Percentiles rank a stretch among this genome's conserved stretches.
phyloP scores from a whole-genome alignment of 2,329 filamentous ascomycete genomes.

The Calonectria pseudoturangicola region DNA sequence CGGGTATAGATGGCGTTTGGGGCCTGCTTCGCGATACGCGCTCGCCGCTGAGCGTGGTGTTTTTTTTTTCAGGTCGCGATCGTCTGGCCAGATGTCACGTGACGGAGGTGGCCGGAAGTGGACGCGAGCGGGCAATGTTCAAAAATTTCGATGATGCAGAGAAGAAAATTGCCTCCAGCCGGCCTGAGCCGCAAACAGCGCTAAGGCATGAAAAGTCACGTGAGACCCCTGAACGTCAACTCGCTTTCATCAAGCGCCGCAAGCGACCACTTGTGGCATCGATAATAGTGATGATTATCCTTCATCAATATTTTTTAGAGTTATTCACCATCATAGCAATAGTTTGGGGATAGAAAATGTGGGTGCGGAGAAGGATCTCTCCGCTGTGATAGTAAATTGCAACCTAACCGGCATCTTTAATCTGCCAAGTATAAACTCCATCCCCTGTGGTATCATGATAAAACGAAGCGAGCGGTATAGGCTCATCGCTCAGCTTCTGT shows the following conservation, averaged over 20 bases:
- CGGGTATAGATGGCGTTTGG: constrained; percentile 49
- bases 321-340: not conserved
- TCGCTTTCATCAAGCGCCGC: constrained; percentile 38
- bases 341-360: too few relatives aligned
- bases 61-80: constrained; percentile 53
- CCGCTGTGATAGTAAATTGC: constrained; percentile 43
- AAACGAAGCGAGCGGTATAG: constrained; percentile 49
- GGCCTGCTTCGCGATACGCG: constrained; percentile 50
- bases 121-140: constrained; percentile 41
- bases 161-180: constrained; percentile 53
- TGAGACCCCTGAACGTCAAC: constrained; percentile 55
- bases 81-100: constrained; percentile 58
- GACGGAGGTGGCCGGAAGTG: constrained; percentile 49
- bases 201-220: constrained; percentile 54
- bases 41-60: constrained; percentile 48
- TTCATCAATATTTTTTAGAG: constrained; percentile 16
- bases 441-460: constrained; percentile 62
- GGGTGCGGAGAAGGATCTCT: constrained; percentile 20
- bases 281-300: not conserved
- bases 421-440: constrained; percentile 54
- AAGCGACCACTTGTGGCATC: constrained; percentile 34
- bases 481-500: constrained; percentile 43
- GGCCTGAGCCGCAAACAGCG: constrained; percentile 42
- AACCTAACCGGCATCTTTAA: constrained; percentile 39
- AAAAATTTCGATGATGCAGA: constrained; percentile 55